These are phyloP conservation scores for Fomitopsis serialis DNA, from an alignment of 768 basidiomycete species.

Conservation along the genomic window DNA sequence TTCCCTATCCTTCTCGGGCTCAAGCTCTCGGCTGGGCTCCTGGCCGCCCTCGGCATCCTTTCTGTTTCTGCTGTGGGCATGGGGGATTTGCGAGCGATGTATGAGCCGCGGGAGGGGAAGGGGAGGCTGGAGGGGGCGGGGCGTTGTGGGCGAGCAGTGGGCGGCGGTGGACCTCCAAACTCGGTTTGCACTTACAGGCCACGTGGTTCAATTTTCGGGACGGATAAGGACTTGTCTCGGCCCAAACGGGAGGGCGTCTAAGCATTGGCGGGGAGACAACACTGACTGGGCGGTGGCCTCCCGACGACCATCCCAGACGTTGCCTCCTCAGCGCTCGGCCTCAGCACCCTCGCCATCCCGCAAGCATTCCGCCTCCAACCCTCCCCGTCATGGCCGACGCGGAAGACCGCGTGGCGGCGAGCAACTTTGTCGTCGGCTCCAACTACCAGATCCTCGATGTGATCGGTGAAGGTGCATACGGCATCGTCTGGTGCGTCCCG, in stretches of 20 bases:
- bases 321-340: no score
- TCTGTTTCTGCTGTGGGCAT: slow-evolving; percentile 17
- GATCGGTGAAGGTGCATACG: slow-evolving; percentile 94
- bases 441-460: slow-evolving; percentile 84
- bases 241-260: no score
- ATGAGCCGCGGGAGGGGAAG: neutral
- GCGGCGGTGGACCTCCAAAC: slow-evolving; percentile 2
- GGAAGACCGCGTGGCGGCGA: slow-evolving; percentile 23
- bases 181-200: neutral
- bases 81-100: neutral
- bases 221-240: neutral
- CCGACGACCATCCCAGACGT: no score
- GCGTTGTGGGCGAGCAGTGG: neutral
- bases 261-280: no score
- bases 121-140: neutral
- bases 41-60: slow-evolving; percentile 10
- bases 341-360: slow-evolving; percentile 1
- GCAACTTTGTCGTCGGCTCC: slow-evolving; percentile 40
- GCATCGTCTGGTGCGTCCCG: slow-evolving; percentile 67
- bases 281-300: no score
- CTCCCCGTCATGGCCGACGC: slow-evolving; percentile 11
- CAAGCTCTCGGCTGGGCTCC: slow-evolving; percentile 10
- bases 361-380: neutral
- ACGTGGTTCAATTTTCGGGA: neutral
- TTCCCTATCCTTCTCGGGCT: slow-evolving; percentile 13